Conservation (phyloP, 208 protist species). For the Acanthamoeba rhysodes region DNA sequence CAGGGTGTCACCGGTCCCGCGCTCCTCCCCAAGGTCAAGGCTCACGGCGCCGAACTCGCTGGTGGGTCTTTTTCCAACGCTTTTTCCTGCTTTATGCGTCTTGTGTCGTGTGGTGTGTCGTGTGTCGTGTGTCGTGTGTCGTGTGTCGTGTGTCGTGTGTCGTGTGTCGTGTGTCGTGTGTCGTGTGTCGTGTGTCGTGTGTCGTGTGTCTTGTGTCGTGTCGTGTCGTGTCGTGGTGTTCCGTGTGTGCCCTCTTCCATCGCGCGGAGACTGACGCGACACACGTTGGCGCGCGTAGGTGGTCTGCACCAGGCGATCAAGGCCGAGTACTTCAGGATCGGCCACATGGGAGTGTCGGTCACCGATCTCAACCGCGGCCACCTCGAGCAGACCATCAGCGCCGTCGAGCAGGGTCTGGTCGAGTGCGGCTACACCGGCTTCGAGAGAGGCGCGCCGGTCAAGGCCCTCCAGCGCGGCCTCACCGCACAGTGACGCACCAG, state of each 20-base stretch:
- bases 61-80: not conserved
- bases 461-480: not conserved
- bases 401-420: not conserved
- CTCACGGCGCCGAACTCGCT: not conserved
- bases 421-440: conserved; percentile 43
- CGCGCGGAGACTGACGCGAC: not conserved
- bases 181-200: too few relatives aligned
- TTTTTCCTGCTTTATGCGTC: not conserved
- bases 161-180: too few relatives aligned
- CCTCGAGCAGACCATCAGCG: conserved; percentile 26
- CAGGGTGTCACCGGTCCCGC: conserved; percentile 37
- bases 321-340: conserved; percentile 78
- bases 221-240: too few relatives aligned
- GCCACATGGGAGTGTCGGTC: conserved; percentile 64
- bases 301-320: conserved; percentile 76
- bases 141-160: too few relatives aligned
- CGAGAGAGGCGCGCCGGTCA: conserved; percentile 6
- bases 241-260: not conserved
- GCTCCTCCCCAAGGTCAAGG: conserved; percentile 54
- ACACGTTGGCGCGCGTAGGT: not conserved
- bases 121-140: too few relatives aligned
- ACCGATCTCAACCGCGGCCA: not conserved
- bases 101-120: not conserved
- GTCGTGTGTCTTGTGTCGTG: too few relatives aligned
- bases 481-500: not conserved